phyloP scores from a whole-genome alignment of 2,329 filamentous ascomycete species.

The Talaromyces albobiverticillius region DNA sequence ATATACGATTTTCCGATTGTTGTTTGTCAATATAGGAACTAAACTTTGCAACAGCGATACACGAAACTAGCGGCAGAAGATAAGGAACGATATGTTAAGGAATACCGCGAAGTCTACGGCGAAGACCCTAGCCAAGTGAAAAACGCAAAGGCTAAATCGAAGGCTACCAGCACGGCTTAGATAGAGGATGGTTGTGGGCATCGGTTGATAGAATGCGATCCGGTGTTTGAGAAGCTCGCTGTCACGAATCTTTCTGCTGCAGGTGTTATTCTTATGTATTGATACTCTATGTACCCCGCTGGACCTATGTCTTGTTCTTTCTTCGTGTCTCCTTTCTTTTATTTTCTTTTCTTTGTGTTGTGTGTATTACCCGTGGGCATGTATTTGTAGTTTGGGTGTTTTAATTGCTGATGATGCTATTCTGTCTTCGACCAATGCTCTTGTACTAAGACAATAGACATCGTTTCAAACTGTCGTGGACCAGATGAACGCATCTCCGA shows the following conservation, averaged over 20 bases:
- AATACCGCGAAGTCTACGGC: slow-evolving; percentile 37
- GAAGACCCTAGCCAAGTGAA: slow-evolving; percentile 18
- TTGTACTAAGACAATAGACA: background rate
- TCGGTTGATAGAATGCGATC: background rate
- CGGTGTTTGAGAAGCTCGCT: background rate
- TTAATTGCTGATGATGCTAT: background rate
- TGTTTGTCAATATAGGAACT: background rate
- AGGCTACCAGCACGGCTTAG: background rate
- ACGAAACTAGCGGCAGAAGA: slow-evolving; percentile 25
- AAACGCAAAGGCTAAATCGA: background rate
- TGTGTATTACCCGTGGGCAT: slow-evolving; percentile 3
- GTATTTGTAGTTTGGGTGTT: slow-evolving; percentile 14
- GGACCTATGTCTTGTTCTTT: background rate
- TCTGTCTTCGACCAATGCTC: background rate
- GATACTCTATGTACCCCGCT: background rate
- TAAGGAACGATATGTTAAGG: slow-evolving; percentile 30
- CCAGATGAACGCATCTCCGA: too few species aligned
- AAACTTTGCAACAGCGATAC: slow-evolving; percentile 21
- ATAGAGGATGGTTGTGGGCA: background rate
- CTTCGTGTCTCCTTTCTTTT: background rate
- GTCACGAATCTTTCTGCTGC: background rate
- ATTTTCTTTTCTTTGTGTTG: background rate
- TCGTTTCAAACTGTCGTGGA: too few species aligned
- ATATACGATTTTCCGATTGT: background rate
- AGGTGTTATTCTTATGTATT: background rate